These are phyloP conservation scores for Hortiboletus campestris DNA, from an alignment of 768 basidiomycete species.

Conservation along the genomic window DNA sequence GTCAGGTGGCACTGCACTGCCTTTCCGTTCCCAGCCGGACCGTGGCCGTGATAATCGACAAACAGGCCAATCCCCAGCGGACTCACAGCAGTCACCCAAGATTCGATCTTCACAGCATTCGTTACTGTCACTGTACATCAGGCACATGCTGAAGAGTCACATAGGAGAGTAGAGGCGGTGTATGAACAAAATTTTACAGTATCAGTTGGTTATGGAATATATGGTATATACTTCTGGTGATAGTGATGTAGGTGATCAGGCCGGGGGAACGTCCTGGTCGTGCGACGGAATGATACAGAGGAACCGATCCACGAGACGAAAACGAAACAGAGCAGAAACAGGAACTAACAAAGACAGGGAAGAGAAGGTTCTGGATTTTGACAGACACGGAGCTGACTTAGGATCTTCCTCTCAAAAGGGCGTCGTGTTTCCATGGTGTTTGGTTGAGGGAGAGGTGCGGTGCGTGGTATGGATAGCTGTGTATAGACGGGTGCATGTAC, in stretches of 20 bases:
- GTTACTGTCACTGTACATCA: conserved; percentile 22
- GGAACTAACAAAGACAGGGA: background rate
- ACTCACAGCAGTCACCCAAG: conserved; percentile 5
- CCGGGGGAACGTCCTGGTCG: conserved; percentile 1
- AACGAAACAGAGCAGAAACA: conserved; percentile 8
- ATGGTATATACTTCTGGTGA: conserved; percentile 31
- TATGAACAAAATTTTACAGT: conserved; percentile 36
- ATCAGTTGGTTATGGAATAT: conserved; percentile 30
- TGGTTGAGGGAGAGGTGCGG: conserved; percentile 37
- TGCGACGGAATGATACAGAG: conserved; percentile 23
- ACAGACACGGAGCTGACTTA: conserved; percentile 6
- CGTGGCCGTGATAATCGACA: conserved; percentile 22
- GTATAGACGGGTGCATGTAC: conserved; percentile 42
- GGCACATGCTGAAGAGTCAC: conserved; percentile 19
- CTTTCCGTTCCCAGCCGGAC: conserved; percentile 9
- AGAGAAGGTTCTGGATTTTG: background rate
- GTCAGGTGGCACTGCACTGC: conserved; percentile 28
- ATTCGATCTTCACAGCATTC: conserved; percentile 12
- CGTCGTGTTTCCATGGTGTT: conserved; percentile 47
- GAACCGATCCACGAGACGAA: conserved; percentile 17
- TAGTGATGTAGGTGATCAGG: conserved; percentile 19
- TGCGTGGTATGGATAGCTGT: conserved; percentile 43
- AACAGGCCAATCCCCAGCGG: background rate
- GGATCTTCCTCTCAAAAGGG: conserved; percentile 37
- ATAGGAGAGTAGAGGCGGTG: conserved; percentile 8